A percentile compares a stretch with the other conserved stretches of the same genome.
Evolutionary conservation across 352 stramenopile species (phyloP).

Genomic region (Pythium chondricola): DNA sequence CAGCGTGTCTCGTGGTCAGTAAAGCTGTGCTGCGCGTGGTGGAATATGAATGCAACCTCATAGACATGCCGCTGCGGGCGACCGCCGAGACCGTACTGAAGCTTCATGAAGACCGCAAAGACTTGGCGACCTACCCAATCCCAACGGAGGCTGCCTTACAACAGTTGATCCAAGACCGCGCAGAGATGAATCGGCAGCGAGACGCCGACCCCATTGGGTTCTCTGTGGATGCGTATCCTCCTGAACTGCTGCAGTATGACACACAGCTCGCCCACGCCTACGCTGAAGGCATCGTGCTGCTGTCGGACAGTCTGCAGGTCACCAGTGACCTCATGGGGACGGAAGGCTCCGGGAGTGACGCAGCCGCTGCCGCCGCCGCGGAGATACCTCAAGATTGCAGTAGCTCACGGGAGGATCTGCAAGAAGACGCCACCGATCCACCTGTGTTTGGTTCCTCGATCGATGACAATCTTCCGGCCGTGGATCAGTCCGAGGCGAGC

Average conservation of each 20-base stretch:
- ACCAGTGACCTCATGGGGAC: conserved; percentile 4
- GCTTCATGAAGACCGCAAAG: conserved; percentile 6
- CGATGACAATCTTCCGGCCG: not conserved
- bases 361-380: conserved; percentile 3
- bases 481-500: not conserved
- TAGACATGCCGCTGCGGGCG: conserved; percentile 4
- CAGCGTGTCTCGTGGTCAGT: conserved; percentile 4
- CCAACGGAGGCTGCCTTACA: conserved; percentile 1
- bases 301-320: conserved; percentile 5
- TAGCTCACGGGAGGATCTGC: not conserved
- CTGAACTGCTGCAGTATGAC: conserved; percentile 13
- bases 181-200: conserved; percentile 4
- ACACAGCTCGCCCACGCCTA: conserved; percentile 9
- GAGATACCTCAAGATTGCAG: not conserved
- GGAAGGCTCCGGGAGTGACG: conserved; percentile 7
- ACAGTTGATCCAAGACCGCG: conserved; percentile 2
- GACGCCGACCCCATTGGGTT: conserved; percentile 9
- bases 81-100: conserved; percentile 13
- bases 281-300: conserved; percentile 5
- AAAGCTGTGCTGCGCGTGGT: conserved; percentile 10
- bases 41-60: conserved; percentile 6
- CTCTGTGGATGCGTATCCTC: not conserved
- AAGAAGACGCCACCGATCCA: not conserved
- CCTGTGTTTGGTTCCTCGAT: not conserved
- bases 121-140: not conserved